phyloP scores from a whole-genome alignment of 2,329 filamentous ascomycete genomes.

The Phyllachora maydis region DNA sequence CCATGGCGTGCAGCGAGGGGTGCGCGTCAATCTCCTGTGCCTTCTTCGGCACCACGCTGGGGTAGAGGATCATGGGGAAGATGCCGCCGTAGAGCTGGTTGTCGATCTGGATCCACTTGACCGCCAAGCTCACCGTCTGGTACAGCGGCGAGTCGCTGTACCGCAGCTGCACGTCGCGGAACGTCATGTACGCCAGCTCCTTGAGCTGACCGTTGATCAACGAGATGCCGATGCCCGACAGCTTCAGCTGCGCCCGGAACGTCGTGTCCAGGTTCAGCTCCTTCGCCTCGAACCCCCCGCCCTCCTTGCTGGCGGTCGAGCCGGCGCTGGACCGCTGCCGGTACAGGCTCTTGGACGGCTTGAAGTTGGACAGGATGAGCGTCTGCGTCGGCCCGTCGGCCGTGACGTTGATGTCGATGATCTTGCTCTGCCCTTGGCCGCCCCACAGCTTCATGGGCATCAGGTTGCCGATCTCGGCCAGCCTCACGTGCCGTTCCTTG shows the following conservation, averaged over 20 bases:
- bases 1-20: conserved; percentile 78
- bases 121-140: conserved; percentile 72
- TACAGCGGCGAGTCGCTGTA: conserved; percentile 88
- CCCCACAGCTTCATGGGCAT: conserved; percentile 79
- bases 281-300: conserved; percentile 94
- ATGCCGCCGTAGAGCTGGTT: conserved; percentile 97
- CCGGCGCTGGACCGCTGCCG: conserved; percentile 32
- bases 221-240: conserved; percentile 83
- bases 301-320: conserved; percentile 29
- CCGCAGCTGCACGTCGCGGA: conserved; percentile 76
- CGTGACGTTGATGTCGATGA: conserved; percentile 90
- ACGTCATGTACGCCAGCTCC: conserved; percentile 83
- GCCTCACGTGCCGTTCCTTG: conserved; percentile 76
- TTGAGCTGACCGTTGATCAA: conserved; percentile 82
- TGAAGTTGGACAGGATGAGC: conserved; percentile 84
- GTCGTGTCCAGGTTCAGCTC: conserved; percentile 72
- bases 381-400: conserved; percentile 93
- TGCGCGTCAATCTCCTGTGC: conserved; percentile 92
- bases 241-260: conserved; percentile 71
- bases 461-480: conserved; percentile 90
- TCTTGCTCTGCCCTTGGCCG: conserved; percentile 51
- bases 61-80: conserved; percentile 93
- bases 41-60: conserved; percentile 92
- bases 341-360: conserved; percentile 82
- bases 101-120: conserved; percentile 98